Conservation (phyloP, 2,329 filamentous ascomycete species). For the Epichloe amarillans region DNA sequence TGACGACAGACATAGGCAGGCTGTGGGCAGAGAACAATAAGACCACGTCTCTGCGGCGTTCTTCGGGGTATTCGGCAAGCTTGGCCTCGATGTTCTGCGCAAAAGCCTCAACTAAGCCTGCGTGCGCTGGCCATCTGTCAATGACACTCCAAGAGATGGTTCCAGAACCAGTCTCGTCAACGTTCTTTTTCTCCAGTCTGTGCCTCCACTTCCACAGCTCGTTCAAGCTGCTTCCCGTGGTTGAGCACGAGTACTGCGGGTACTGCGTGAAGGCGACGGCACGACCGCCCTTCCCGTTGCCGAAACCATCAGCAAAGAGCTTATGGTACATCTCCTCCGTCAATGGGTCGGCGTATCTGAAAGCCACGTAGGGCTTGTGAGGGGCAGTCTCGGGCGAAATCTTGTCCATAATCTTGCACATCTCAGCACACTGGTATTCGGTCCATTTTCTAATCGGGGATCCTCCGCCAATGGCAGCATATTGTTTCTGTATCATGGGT, state of each 20-base stretch:
- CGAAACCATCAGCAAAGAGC: slow-evolving; percentile 79
- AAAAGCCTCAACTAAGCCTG: slow-evolving; percentile 81
- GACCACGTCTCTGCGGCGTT: slow-evolving; percentile 66
- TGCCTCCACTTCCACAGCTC: slow-evolving; percentile 97
- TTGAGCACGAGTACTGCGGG: slow-evolving; percentile 95
- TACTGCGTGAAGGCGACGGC: slow-evolving; percentile 98
- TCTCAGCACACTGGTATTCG: slow-evolving; percentile 82
- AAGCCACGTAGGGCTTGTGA: slow-evolving; percentile 94
- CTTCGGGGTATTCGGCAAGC: slow-evolving; percentile 70
- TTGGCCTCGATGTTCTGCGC: slow-evolving; percentile 83
- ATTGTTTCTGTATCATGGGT: slow-evolving; percentile 94
- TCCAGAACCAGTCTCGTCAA: slow-evolving; percentile 41
- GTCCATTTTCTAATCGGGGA: slow-evolving; percentile 98
- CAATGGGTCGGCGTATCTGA: slow-evolving; percentile 84
- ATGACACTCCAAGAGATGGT: slow-evolving; percentile 93
- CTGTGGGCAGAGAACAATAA: slow-evolving; percentile 92
- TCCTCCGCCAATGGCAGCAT: slow-evolving; percentile 89
- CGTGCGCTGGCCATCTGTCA: slow-evolving; percentile 90
- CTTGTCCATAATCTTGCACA: slow-evolving; percentile 93
- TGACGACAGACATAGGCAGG: slow-evolving; percentile 93
- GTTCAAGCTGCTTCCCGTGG: slow-evolving; percentile 89
- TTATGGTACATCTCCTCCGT: slow-evolving; percentile 87
- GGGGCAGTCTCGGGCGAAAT: slow-evolving; percentile 87
- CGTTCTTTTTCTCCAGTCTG: slow-evolving; percentile 66
- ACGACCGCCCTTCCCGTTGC: slow-evolving; percentile 74